Percentiles rank a stretch among this genome's conserved stretches.
phyloP scores from a whole-genome alignment of 176 grass and related monocot species.

The Sorghum bicolor region DNA sequence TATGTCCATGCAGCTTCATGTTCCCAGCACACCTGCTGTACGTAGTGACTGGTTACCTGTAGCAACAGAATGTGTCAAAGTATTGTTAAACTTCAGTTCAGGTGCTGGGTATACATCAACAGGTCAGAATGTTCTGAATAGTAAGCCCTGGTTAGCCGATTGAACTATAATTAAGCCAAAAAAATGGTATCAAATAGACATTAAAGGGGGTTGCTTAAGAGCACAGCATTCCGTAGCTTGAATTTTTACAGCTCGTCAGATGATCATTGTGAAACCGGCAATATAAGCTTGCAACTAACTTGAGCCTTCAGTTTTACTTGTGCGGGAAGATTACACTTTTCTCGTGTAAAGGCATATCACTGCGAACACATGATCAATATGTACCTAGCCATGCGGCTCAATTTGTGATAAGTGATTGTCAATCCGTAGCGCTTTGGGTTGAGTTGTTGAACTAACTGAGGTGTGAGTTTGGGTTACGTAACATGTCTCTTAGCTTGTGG shows the following conservation, averaged over 20 bases:
- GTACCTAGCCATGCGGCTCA: too few species aligned
- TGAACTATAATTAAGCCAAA: neutral
- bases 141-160: neutral
- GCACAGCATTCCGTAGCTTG: neutral
- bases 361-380: too few species aligned
- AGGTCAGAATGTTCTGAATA: conserved; percentile 17
- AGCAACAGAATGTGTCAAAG: conserved; percentile 19
- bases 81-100: conserved; percentile 20
- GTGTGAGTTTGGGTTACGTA: too few species aligned
- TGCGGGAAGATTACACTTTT: too few species aligned
- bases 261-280: neutral
- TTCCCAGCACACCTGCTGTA: neutral
- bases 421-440: too few species aligned
- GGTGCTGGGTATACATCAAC: neutral
- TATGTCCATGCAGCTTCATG: neutral
- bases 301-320: too few species aligned
- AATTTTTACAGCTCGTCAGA: neutral
- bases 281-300: too few species aligned
- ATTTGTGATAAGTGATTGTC: too few species aligned
- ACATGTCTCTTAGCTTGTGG: too few species aligned
- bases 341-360: too few species aligned
- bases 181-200: neutral
- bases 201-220: neutral
- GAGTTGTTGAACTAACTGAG: too few species aligned
- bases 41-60: conserved; percentile 20